phyloP scores from a whole-genome alignment of 345 rosid species.

The Microcos paniculata region DNA sequence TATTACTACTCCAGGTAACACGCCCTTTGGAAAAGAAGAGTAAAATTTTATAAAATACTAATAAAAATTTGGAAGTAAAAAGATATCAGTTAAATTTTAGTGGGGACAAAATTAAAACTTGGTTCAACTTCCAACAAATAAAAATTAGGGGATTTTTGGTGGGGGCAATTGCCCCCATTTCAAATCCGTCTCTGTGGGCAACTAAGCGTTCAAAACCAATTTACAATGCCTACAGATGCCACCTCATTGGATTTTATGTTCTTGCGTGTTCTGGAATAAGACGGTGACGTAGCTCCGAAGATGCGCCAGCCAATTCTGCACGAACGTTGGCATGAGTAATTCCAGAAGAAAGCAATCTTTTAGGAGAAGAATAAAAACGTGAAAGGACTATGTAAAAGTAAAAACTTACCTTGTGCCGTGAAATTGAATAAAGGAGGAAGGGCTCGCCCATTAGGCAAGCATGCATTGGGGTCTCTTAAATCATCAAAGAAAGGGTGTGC shows the following conservation, averaged over 20 bases:
- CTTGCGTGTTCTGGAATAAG: slow-evolving; percentile 75
- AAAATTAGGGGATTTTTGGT: no score
- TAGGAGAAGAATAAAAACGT: neutral
- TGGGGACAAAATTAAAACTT: no score
- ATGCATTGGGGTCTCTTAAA: slow-evolving; percentile 67
- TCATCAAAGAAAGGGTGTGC: slow-evolving; percentile 95
- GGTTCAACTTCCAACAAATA: no score
- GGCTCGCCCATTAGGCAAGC: slow-evolving; percentile 87
- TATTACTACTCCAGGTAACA: no score
- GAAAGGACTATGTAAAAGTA: neutral
- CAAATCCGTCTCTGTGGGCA: slow-evolving; percentile 3
- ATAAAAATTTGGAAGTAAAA: no score
- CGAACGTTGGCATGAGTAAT: slow-evolving; percentile 14
- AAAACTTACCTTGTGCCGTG: slow-evolving; percentile 74
- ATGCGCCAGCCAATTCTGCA: slow-evolving; percentile 88
- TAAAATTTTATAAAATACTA: no score
- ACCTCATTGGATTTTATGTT: slow-evolving; percentile 31
- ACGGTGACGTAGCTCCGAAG: slow-evolving; percentile 68
- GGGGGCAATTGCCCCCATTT: no score
- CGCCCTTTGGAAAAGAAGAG: no score
- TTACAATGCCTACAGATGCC: slow-evolving; percentile 13
- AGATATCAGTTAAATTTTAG: no score
- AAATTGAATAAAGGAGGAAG: slow-evolving; percentile 88
- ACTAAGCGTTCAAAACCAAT: slow-evolving; percentile 21
- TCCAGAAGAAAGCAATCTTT: neutral